A percentile compares a stretch with the other conserved stretches of the same genome.
phyloP scores from a whole-genome alignment of 2,329 filamentous ascomycete species.

The Paracoccidioides lutzii region DNA sequence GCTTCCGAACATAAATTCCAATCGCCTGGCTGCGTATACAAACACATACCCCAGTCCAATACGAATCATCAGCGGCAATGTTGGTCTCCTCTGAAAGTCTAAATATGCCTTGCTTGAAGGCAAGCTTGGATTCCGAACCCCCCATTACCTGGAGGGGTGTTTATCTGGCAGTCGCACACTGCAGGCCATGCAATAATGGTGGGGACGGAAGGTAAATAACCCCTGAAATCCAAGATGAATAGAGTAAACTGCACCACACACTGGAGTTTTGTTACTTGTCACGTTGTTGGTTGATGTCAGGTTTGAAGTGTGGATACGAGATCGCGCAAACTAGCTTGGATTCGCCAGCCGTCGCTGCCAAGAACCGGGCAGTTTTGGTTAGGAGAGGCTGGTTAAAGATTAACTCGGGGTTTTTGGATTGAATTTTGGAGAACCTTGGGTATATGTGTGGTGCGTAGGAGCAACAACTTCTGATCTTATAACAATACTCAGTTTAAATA shows the following conservation, averaged over 20 bases:
- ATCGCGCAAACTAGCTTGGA: too few species aligned
- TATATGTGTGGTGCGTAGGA: too few species aligned
- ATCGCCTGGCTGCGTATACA: not conserved
- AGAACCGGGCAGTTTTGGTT: too few species aligned
- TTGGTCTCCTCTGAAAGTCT: conserved; percentile 80
- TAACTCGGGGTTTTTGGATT: too few species aligned
- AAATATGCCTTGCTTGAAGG: conserved; percentile 98
- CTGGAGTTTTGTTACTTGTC: too few species aligned
- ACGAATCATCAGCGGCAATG: conserved; percentile 76
- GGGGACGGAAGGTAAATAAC: not conserved
- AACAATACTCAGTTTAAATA: not conserved
- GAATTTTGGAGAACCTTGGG: too few species aligned
- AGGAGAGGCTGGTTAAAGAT: too few species aligned
- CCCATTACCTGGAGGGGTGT: conserved; percentile 51
- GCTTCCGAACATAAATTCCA: not conserved
- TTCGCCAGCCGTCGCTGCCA: too few species aligned
- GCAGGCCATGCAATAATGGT: not conserved
- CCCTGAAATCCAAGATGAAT: not conserved
- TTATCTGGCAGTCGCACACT: not conserved
- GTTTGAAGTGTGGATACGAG: too few species aligned
- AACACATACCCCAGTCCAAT: conserved; percentile 73
- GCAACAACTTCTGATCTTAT: not conserved
- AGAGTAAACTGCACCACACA: not conserved
- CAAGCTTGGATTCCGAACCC: conserved; percentile 95
- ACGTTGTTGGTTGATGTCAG: not conserved